Base-by-base conservation (phyloP, 116 monocot species). In the Cymodocea nodosa region DNA sequence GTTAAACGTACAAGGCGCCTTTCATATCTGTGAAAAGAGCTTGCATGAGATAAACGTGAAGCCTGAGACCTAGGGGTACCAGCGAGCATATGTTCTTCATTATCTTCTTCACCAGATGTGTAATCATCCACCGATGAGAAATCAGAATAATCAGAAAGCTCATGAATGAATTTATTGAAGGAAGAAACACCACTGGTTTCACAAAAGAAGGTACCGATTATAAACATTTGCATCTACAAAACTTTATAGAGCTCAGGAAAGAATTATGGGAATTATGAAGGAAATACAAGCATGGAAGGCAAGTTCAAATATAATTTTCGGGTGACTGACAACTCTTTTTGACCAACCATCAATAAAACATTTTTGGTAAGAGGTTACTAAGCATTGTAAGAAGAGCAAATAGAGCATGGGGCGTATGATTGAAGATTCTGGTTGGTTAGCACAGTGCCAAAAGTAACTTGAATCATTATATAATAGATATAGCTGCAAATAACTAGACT, bases 111-210 rank as follows among this genome's bases (percentile, higher is more conserved):
- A 15, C 81, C 81, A 67, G 85, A 76, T n/a, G 56, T 23, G 66
- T 85, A 83, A 40, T 84, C 85, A 51, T 50, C 62, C 59, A 50
- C 71, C 50, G 79, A 84, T 35, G 79, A 75, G 44, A 64, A 55
- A 24, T 87, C 87, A 74, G 82, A 79, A 74, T 97, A 84, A 19
- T 80, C 69, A 55, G 97, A 85, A 60, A 98, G 86, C 51, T 98
- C 88, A 70, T 98, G 91, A 65, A 98, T 76, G 68, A 98, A 85
- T 68, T 86, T 70, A 52, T 98, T 98, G 75, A 98, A 98, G 70
- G 97, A 98, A 63, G 97, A 98, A 53, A 84, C 97, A 51, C 97
- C 97, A 82, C 97, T 98, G 83, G 20, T 54, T 73, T 73, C 20
- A 74, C 51, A 60, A 35, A 18, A 77, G 44, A 69, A 62, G 4